phyloP scores from a whole-genome alignment of 2,329 filamentous ascomycete species.

The Fusarium citri region DNA sequence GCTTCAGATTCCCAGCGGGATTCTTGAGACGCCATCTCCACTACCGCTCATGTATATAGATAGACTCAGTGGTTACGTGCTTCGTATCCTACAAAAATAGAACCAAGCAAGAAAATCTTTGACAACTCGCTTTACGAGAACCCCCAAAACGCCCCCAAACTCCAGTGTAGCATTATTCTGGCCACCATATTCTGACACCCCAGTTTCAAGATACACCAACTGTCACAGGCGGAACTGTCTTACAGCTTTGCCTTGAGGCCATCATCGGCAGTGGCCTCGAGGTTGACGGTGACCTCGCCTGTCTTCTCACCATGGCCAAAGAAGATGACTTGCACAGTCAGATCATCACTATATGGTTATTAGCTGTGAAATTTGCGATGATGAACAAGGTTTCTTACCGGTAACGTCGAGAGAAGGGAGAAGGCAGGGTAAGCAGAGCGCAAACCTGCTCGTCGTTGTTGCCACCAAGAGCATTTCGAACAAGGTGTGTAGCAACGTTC shows the following conservation, averaged over 20 bases:
- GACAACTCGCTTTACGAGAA: constrained; percentile 18
- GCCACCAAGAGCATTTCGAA: constrained; percentile 93
- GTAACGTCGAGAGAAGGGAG: constrained; percentile 91
- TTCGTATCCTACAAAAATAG: constrained; percentile 21
- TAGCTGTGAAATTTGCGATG: not conserved
- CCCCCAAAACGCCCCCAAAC: constrained; percentile 42
- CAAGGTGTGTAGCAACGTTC: constrained; percentile 94
- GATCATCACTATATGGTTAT: constrained; percentile 75
- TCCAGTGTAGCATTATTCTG: constrained; percentile 17
- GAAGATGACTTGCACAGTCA: constrained; percentile 98
- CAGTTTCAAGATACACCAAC: not conserved
- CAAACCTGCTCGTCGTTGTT: constrained; percentile 94
- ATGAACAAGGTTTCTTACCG: constrained; percentile 63
- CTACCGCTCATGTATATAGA: constrained; percentile 3
- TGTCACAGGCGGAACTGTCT: not conserved
- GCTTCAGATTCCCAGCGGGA: not conserved
- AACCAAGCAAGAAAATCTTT: constrained; percentile 9
- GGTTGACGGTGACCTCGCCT: constrained; percentile 84
- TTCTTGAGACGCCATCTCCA: not conserved
- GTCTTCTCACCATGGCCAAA: constrained; percentile 85
- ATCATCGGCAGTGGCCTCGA: constrained; percentile 79
- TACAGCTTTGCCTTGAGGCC: constrained; percentile 57
- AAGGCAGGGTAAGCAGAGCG: constrained; percentile 88
- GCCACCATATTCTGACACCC: not conserved
- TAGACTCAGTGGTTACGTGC: not conserved